A percentile compares a stretch with the other conserved stretches of the same genome.
Evolutionary conservation across 2,329 filamentous ascomycete species (phyloP).

Genomic region (Pseudogymnoascus sp.): DNA sequence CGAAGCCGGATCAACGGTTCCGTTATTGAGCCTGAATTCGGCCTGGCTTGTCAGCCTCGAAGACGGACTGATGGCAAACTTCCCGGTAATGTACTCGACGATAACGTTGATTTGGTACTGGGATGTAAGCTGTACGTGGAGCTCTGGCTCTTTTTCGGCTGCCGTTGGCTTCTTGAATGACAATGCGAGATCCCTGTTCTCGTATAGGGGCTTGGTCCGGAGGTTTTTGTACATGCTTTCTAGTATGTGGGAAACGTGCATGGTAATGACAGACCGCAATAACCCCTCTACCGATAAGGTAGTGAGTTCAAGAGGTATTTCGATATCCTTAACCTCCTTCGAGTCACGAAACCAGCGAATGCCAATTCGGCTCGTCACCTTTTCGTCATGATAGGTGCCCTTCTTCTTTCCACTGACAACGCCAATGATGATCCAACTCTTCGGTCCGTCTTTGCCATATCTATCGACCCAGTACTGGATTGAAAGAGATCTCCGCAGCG

Average conservation of each 20-base stretch:
- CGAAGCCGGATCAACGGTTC: slow-evolving; percentile 45
- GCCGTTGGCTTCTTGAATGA: slow-evolving; percentile 48
- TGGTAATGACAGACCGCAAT: slow-evolving; percentile 65
- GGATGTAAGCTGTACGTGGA: slow-evolving; percentile 64
- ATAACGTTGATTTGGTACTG: slow-evolving; percentile 52
- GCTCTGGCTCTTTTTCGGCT: slow-evolving; percentile 58
- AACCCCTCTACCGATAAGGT: slow-evolving; percentile 67
- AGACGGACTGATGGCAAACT: slow-evolving; percentile 61
- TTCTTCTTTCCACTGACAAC: slow-evolving; percentile 57
- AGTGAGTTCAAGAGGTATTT: slow-evolving; percentile 59
- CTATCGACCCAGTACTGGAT: slow-evolving; percentile 85
- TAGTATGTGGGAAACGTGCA: slow-evolving; percentile 67
- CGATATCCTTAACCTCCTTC: slow-evolving; percentile 61
- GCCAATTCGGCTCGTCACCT: slow-evolving; percentile 46
- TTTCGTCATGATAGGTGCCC: slow-evolving; percentile 34
- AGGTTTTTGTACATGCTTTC: slow-evolving; percentile 57
- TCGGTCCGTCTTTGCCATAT: slow-evolving; percentile 48
- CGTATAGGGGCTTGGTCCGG: slow-evolving; percentile 51
- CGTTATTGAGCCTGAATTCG: slow-evolving; percentile 58
- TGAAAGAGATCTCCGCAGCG: slow-evolving; percentile 71
- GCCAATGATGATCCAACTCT: slow-evolving; percentile 88
- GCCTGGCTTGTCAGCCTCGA: slow-evolving; percentile 47
- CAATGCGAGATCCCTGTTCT: slow-evolving; percentile 50
- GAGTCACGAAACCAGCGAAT: slow-evolving; percentile 80
- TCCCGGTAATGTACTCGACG: slow-evolving; percentile 73